Percentiles rank a stretch among this genome's conserved stretches.
Evolutionary conservation across 1,139 yeast species (phyloP).

Genomic region (Suhomyces guaymorum): DNA sequence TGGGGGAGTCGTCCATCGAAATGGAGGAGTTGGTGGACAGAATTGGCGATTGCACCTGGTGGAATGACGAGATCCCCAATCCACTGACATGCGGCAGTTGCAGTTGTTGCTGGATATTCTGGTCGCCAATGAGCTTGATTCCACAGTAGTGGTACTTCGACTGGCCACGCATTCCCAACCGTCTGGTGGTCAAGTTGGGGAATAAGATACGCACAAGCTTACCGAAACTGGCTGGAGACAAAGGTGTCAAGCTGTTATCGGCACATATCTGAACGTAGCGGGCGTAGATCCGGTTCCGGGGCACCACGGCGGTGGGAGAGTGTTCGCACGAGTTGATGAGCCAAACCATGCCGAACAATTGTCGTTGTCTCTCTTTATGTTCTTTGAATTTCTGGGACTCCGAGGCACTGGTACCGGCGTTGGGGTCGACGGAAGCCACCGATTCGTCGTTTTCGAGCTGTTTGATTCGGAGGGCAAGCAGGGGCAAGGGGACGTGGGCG

Average conservation of each 20-base stretch:
- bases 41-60: conserved; percentile 25
- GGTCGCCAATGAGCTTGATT: conserved; percentile 60
- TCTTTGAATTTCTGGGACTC: conserved; percentile 15
- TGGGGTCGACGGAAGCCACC: conserved; percentile 8
- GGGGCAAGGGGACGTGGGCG: conserved; percentile 45
- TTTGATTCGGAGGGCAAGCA: conserved; percentile 52
- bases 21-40: conserved; percentile 23
- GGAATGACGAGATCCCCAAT: conserved; percentile 11
- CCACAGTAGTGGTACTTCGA: conserved; percentile 93
- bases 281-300: conserved; percentile 80
- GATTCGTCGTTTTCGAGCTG: conserved; percentile 42
- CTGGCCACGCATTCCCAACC: conserved; percentile 87
- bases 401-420: too few species aligned
- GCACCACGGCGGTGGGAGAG: conserved; percentile 71
- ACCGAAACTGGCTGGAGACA: conserved; percentile 88
- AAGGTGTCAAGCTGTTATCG: conserved; percentile 62
- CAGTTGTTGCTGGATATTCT: conserved; percentile 16
- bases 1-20: conserved; percentile 19
- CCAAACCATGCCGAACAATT: conserved; percentile 82
- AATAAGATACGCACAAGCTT: conserved; percentile 72
- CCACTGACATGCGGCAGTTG: conserved; percentile 13
- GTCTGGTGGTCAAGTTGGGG: conserved; percentile 75
- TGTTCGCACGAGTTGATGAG: conserved; percentile 67
- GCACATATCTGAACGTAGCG: conserved; percentile 76
- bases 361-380: conserved; percentile 64